Evolutionary conservation across 2,329 filamentous ascomycete species (phyloP).

Genomic region (Fusarium fracticaudum): DNA sequence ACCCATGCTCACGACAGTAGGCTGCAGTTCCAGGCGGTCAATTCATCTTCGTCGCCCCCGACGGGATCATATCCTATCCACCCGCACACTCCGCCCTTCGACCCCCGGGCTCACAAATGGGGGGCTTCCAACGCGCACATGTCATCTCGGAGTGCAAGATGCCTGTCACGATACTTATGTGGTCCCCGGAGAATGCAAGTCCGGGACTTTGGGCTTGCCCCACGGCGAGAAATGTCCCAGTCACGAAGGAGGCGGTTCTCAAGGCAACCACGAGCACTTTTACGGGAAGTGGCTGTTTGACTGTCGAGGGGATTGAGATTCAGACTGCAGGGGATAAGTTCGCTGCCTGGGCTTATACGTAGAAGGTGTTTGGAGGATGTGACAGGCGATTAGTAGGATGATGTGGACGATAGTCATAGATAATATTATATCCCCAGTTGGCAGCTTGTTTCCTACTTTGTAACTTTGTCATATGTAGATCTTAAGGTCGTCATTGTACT

Average conservation of each 20-base stretch:
- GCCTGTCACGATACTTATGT: constrained; percentile 38
- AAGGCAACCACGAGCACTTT: constrained; percentile 42
- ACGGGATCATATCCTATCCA: constrained; percentile 66
- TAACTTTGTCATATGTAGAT: background rate
- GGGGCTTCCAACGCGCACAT: constrained; percentile 56
- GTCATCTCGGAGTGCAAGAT: constrained; percentile 38
- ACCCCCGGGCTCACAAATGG: constrained; percentile 59
- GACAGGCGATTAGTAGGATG: background rate
- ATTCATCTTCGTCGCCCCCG: constrained; percentile 63
- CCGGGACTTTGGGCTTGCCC: constrained; percentile 45
- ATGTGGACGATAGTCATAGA: background rate
- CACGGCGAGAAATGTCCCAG: constrained; percentile 8
- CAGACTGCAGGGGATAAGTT: constrained; percentile 35
- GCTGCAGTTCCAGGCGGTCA: constrained; percentile 72
- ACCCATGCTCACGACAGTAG: constrained; percentile 22
- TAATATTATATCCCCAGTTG: background rate
- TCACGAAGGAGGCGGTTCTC: constrained; percentile 34
- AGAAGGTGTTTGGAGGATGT: background rate
- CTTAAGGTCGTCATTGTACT: too few relatives aligned
- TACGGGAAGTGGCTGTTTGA: constrained; percentile 43
- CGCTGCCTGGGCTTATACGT: constrained; percentile 55
- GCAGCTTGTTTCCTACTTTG: background rate
- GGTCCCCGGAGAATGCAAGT: constrained; percentile 31
- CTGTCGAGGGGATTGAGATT: constrained; percentile 47
- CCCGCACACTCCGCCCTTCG: constrained; percentile 62